Evolutionary conservation across 73 alveolate species (phyloP).

Genomic region (Uronychia binucleata): DNA sequence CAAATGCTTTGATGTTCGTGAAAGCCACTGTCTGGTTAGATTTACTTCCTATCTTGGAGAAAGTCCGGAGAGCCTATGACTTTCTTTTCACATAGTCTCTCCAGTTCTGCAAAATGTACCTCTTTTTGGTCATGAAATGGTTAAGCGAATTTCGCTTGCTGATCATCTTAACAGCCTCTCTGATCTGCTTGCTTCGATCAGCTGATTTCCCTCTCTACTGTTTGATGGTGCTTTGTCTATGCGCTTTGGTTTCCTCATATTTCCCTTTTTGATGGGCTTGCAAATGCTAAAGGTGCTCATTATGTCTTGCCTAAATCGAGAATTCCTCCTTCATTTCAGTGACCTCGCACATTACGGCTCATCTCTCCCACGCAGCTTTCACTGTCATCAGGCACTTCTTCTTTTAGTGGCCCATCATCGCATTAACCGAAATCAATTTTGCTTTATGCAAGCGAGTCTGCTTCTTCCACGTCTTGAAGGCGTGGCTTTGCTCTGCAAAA

Average conservation of each 20-base stretch:
- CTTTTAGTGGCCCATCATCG: background rate
- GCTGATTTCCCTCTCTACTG: background rate
- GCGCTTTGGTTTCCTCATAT: background rate
- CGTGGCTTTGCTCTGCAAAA: background rate
- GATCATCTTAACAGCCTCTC: background rate
- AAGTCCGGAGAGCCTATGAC: background rate
- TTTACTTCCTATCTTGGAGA: background rate
- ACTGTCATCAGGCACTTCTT: too few species aligned
- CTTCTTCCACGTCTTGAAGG: background rate
- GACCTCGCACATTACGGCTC: background rate
- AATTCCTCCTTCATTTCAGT: background rate
- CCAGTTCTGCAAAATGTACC: background rate
- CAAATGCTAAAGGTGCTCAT: background rate
- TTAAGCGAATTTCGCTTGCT: background rate
- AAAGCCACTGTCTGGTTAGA: background rate
- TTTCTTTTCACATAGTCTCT: background rate
- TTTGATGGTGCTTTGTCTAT: background rate
- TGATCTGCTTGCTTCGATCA: background rate
- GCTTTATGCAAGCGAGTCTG: background rate
- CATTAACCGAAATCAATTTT: background rate
- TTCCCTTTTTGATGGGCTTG: background rate
- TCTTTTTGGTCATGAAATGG: background rate
- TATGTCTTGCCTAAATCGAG: background rate
- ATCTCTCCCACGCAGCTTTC: background rate
- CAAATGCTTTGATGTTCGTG: background rate